phyloP scores from a whole-genome alignment of 1,139 yeast genomes.

The Tardiomyces depauwii region DNA sequence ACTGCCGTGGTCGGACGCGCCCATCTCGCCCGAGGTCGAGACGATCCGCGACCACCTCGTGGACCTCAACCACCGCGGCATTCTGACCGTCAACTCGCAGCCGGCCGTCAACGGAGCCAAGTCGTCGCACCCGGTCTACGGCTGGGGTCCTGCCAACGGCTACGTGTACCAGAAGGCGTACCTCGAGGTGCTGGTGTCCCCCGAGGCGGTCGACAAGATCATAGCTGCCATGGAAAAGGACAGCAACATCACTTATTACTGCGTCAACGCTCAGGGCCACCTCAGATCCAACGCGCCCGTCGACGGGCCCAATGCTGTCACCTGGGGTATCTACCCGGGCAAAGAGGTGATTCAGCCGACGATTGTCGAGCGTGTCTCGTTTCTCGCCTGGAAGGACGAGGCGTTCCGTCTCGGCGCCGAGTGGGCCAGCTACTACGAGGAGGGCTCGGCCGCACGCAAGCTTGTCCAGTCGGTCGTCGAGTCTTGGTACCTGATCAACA shows the following conservation, averaged over 20 bases:
- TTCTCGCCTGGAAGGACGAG: conserved; percentile 95
- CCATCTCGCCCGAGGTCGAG: conserved; percentile 67
- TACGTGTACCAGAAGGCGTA: conserved; percentile 90
- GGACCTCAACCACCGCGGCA: conserved; percentile 51
- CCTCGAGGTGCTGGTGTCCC: conserved; percentile 71
- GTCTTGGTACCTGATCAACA: conserved; percentile 66
- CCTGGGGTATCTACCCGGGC: conserved; percentile 97
- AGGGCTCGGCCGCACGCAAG: conserved; percentile 21
- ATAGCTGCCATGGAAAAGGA: conserved; percentile 31
- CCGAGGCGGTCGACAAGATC: conserved; percentile 33
- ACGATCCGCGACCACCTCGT: conserved; percentile 51
- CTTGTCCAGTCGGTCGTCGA: conserved; percentile 43
- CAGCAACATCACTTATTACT: conserved; percentile 58
- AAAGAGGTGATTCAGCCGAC: conserved; percentile 88
- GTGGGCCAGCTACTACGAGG: conserved; percentile 50
- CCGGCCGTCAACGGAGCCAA: conserved; percentile 79
- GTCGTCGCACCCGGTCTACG: conserved; percentile 62
- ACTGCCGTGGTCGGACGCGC: conserved; percentile 93
- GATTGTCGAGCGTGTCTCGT: conserved; percentile 79
- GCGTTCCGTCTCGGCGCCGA: conserved; percentile 73
- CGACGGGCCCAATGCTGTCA: conserved; percentile 84
- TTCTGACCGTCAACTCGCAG: conserved; percentile 84
- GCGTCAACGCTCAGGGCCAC: conserved; percentile 53
- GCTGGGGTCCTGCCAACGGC: conserved; percentile 96
- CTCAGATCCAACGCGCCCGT: conserved; percentile 56